Conservation (phyloP, 257 asterid genomes). For the Fraxinus excelsior region DNA sequence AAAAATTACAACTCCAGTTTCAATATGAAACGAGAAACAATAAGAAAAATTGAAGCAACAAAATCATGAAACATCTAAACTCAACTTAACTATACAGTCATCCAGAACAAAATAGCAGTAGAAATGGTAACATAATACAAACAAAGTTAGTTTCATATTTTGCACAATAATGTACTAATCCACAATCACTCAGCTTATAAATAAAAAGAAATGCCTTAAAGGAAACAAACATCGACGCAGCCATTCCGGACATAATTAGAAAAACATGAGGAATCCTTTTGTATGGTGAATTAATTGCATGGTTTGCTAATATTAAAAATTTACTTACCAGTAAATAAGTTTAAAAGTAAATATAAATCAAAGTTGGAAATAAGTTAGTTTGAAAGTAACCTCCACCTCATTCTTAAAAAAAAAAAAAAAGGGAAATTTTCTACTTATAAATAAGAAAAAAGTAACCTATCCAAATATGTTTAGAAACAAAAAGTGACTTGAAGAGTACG, state of each 20-base stretch:
- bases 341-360: background rate
- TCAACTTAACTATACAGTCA: background rate
- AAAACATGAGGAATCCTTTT: background rate
- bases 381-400: background rate
- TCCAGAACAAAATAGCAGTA: slow-evolving; percentile 3
- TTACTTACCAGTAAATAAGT: background rate
- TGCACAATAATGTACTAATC: background rate
- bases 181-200: too few relatives aligned
- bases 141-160: background rate
- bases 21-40: slow-evolving; percentile 3
- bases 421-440: background rate
- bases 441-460: background rate
- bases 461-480: background rate
- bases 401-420: background rate
- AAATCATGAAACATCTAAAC: background rate
- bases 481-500: background rate
- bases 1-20: slow-evolving; percentile 10
- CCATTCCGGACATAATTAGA: background rate
- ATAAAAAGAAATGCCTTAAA: too few relatives aligned
- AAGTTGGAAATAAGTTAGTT: background rate
- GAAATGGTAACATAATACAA: background rate
- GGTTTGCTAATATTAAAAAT: background rate
- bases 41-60: background rate
- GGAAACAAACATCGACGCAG: background rate
- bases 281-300: background rate